Conservation (phyloP, 441 rosid genomes). For the Syzygium malaccense region DNA sequence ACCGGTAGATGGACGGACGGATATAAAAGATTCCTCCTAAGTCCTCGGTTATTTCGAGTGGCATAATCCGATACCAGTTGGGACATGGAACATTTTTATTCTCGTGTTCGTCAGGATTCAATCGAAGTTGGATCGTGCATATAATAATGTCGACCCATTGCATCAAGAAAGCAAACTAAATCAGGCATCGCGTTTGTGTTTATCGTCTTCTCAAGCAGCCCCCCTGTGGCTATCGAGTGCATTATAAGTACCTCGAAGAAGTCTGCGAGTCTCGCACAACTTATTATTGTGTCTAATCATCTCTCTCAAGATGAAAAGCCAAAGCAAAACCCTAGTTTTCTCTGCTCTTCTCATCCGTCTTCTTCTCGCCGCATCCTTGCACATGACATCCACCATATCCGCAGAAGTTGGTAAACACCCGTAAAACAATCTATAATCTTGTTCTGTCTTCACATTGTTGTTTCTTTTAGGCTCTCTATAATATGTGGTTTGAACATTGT, state of each 20-base stretch:
- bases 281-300: no score
- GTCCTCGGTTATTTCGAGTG: background rate
- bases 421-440: background rate
- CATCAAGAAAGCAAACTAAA: background rate
- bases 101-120: background rate
- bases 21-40: background rate
- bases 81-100: no score
- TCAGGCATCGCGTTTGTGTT: background rate
- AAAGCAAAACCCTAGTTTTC: background rate
- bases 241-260: background rate
- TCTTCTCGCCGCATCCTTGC: background rate
- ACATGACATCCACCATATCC: conserved; percentile 1
- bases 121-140: background rate
- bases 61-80: background rate
- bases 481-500: background rate
- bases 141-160: background rate
- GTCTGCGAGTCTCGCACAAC: background rate
- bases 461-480: background rate
- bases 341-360: background rate
- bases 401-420: conserved; percentile 28
- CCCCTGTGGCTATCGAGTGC: background rate
- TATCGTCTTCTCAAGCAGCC: background rate
- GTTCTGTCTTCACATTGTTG: background rate
- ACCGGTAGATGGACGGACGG: background rate
- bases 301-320: conserved; percentile 5